Base-by-base conservation (phyloP, 495 filamentous ascomycete genomes). In the Talaromyces nanjingensis region DNA sequence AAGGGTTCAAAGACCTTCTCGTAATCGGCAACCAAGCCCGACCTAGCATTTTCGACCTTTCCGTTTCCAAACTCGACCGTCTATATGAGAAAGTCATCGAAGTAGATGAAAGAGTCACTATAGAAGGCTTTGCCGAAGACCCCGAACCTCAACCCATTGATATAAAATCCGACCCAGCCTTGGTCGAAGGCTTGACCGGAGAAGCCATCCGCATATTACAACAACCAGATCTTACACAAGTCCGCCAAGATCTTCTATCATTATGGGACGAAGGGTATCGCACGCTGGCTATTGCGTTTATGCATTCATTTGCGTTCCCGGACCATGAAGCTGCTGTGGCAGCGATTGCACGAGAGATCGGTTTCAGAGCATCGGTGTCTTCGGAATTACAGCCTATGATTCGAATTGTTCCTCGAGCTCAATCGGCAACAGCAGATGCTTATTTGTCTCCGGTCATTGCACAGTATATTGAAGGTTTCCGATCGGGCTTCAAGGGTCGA, bases 381-480 rank as follows among this genome's bases (percentile, higher is more conserved):
- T 83, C 75, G 58, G 81, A 79, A 56, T 58, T 84, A 29, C 96
- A 96, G 86, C 94, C 94, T 27, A 98, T 97, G 93, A 97, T 84
- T 67, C 81, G 81, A 63, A 74, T 84, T 37, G 81, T 84, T 29
- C 89, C 93, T 27, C 80, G 94, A 62, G 93, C 91, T 12, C 97
- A 93, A 9, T 96, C 91, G 16, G 91, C 94, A 9, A 96, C 92
- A 29, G 94, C 93, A 6, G 94, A 98, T 77, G 94, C 94, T 4
- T 98, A 98, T 71, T 83, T 98, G 5, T 98, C 94, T 2, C 94
- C 94, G 0, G 90, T 92, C 9, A 98, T 98, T 69, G 92, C 92
- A 72, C 92, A 93, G 72, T 98, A 98, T 72, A 96, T 98, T 68
- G 81, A 86, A 31, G 93, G 93, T 2, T 98, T 98, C 67, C 86